phyloP scores from a whole-genome alignment of 352 stramenopile species.

The Phytopythium aichiense region DNA sequence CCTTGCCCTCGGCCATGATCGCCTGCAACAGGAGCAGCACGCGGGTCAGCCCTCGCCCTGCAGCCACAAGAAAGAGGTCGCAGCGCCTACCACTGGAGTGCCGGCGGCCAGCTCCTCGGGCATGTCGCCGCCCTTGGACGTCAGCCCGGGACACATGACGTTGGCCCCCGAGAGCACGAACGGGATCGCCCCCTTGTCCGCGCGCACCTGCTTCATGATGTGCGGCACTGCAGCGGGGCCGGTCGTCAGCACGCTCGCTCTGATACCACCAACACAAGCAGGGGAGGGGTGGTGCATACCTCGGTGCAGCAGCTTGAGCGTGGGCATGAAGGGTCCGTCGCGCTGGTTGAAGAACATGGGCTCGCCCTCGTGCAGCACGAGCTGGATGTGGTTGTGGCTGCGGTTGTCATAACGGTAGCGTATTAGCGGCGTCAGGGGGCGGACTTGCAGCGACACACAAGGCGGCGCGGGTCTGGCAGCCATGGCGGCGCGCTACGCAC shows the following conservation, averaged over 20 bases:
- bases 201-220: constrained; percentile 92
- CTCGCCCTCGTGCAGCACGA: constrained; percentile 87
- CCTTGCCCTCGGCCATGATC: constrained; percentile 98
- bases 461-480: neutral
- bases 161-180: constrained; percentile 97
- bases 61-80: neutral
- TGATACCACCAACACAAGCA: too few species aligned
- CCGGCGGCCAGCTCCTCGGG: constrained; percentile 80
- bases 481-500: constrained; percentile 26
- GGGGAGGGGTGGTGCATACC: constrained; percentile 26
- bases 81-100: constrained; percentile 74
- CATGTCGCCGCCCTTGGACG: constrained; percentile 93
- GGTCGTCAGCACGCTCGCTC: neutral
- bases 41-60: neutral
- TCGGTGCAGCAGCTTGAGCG: constrained; percentile 94
- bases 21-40: constrained; percentile 30
- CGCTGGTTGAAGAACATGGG: constrained; percentile 96
- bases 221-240: constrained; percentile 54
- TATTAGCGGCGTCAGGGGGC: neutral
- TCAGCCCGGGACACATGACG: constrained; percentile 98
- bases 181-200: constrained; percentile 97
- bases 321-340: constrained; percentile 97
- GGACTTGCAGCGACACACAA: neutral
- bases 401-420: constrained; percentile 1
- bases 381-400: constrained; percentile 89